A percentile compares a stretch with the other conserved stretches of the same genome.
These are phyloP conservation scores for Lactarius sanguifluus DNA, from an alignment of 768 basidiomycete genomes.

Conservation along the genomic window DNA sequence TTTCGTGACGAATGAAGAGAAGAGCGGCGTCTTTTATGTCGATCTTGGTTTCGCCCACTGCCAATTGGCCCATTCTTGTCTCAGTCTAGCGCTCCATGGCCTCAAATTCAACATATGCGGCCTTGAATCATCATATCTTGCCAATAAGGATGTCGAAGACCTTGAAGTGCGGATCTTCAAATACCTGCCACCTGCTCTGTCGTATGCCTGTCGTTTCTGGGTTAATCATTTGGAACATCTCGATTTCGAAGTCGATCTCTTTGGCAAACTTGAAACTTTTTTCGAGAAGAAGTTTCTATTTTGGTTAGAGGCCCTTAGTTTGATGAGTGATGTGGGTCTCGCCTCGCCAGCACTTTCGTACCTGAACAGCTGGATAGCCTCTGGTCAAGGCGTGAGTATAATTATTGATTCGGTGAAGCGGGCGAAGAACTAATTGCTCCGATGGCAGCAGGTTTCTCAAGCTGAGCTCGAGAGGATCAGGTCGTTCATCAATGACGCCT, in stretches of 20 bases:
- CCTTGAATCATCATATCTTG: neutral
- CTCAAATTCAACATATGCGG: slow-evolving; percentile 2
- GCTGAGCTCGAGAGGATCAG: too few species aligned
- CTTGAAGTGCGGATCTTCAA: neutral
- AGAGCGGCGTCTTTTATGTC: neutral
- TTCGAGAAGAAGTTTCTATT: slow-evolving; percentile 6
- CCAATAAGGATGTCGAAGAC: neutral
- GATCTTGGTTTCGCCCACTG: neutral
- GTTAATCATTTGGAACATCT: neutral
- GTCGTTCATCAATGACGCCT: too few species aligned
- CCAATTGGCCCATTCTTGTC: neutral
- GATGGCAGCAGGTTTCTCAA: neutral
- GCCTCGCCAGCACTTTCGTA: neutral
- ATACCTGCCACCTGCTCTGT: neutral
- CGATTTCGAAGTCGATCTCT: neutral
- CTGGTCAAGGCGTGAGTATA: neutral
- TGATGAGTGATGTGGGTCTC: neutral
- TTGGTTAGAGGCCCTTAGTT: slow-evolving; percentile 8
- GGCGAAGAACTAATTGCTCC: neutral
- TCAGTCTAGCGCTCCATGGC: neutral
- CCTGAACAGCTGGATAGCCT: neutral
- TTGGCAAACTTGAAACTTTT: neutral
- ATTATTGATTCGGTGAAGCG: neutral
- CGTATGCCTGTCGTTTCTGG: slow-evolving; percentile 6
- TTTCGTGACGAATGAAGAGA: slow-evolving; percentile 4